phyloP scores from a whole-genome alignment of 257 asterid genomes.

The Penstemon barbatus region DNA sequence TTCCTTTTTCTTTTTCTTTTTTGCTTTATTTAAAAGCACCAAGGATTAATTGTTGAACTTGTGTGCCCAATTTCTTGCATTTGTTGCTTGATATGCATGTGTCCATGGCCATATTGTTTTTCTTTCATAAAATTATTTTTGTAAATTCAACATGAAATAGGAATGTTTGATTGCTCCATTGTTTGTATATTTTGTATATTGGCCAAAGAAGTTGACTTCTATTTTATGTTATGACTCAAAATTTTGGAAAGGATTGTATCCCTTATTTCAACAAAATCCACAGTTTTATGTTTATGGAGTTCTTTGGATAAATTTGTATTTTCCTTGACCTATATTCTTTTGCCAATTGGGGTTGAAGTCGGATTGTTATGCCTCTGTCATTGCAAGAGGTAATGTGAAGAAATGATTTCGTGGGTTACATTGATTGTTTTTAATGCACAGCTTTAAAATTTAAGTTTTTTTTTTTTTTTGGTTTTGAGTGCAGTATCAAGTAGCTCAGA shows the following conservation, averaged over 20 bases:
- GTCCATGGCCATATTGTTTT: not conserved
- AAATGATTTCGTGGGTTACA: not conserved
- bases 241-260: not conserved
- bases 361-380: conserved; percentile 86
- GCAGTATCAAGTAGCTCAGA: conserved; percentile 91
- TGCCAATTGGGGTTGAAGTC: conserved; percentile 49
- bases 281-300: not conserved
- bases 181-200: not conserved
- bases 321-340: conserved; percentile 53
- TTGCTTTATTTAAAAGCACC: not conserved
- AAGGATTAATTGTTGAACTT: not conserved
- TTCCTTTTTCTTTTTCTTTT: conserved; percentile 4
- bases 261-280: not conserved
- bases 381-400: conserved; percentile 73
- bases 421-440: conserved; percentile 1
- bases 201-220: too few species aligned
- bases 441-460: not conserved
- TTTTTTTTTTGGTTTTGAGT: conserved; percentile 9
- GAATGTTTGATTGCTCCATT: conserved; percentile 4
- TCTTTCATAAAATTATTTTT: not conserved
- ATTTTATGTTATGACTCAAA: not conserved
- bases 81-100: not conserved
- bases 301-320: not conserved
- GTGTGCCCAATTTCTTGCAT: not conserved
- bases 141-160: not conserved